Base-by-base conservation (phyloP, 1,139 yeast species). In the Suhomyces chickasaworum region DNA sequence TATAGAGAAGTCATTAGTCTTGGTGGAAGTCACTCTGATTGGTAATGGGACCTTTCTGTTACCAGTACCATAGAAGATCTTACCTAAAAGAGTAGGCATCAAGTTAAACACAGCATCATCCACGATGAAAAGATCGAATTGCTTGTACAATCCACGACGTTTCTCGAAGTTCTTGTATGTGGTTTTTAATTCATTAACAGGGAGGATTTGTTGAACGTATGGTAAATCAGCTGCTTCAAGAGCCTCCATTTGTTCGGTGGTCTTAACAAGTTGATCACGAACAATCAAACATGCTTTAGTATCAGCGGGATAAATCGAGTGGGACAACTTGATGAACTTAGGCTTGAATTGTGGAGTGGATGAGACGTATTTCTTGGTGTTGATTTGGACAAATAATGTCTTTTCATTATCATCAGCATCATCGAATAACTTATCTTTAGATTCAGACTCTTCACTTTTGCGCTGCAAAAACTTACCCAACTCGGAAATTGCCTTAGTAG, bases 51-150 rank as follows among this genome's bases (percentile, higher is more conserved):
- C 66, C 61, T 88, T 88, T 49, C 71, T 65, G 47, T 75, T 72
- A 37, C 75, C 68, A 50, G 73, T 73, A 30, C 59, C 65, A 65
- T 84, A 87, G 62, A 90, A 93, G 3, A 80, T 75, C 68, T 89
- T 89, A 42, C 97, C 97, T 53, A 93, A 73, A 37, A 86, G 69
- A 54, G 84, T 83, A 45, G 99, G 99, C 70, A 91, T 76, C 51
- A 88, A 74, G 43, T 90, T 83, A 47, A 89, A 75, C 41, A 91
- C 75, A 34, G 86, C 84, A 56, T 90, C 96, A 67, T 93, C 98
- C 41, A 89, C 84, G 42, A 93, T 65, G 64, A 93, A 89, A 51
- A 90, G 57, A 59, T 91, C 96, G 59, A 75, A 84, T 44, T 77
- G 80, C 9, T 71, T 60, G 45, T 74, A 65, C 50, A 86, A 75